Evolutionary conservation across 1,139 yeast genomes (phyloP).

Genomic region (Yamadazyma aaseri): DNA sequence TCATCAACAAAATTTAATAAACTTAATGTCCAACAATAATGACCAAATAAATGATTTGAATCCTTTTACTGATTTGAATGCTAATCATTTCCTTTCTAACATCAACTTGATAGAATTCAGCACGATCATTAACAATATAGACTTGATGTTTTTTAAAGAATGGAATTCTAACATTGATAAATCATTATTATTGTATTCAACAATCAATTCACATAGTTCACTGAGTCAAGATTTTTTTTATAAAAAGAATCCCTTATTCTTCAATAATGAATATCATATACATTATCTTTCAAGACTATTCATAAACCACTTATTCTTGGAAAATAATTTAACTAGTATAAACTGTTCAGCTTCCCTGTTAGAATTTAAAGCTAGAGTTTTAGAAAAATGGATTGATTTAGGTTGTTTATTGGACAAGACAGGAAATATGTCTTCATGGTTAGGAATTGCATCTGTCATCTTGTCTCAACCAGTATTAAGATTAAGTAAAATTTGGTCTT

Average conservation of each 20-base stretch:
- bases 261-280: constrained; percentile 63
- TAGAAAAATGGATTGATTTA: constrained; percentile 83
- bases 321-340: constrained; percentile 23
- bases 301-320: constrained; percentile 67
- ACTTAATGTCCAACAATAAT: constrained; percentile 22
- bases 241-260: constrained; percentile 52
- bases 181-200: constrained; percentile 35
- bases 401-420: constrained; percentile 75
- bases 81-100: constrained; percentile 38
- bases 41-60: constrained; percentile 15
- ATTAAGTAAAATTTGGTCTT: constrained; percentile 72
- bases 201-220: constrained; percentile 19
- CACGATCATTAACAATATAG: constrained; percentile 54
- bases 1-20: constrained; percentile 36
- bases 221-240: constrained; percentile 30
- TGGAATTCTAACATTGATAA: constrained; percentile 76
- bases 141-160: constrained; percentile 50
- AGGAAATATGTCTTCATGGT: constrained; percentile 96
- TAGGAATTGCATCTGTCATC: constrained; percentile 81
- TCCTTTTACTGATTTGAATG: constrained; percentile 34
- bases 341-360: constrained; percentile 20
- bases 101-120: constrained; percentile 52
- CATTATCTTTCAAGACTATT: constrained; percentile 77
- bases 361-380: constrained; percentile 59
- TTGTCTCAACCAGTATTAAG: constrained; percentile 84